These are phyloP conservation scores for Tylopilus cervinicoccineus DNA, from an alignment of 768 basidiomycete genomes.

Conservation along the genomic window DNA sequence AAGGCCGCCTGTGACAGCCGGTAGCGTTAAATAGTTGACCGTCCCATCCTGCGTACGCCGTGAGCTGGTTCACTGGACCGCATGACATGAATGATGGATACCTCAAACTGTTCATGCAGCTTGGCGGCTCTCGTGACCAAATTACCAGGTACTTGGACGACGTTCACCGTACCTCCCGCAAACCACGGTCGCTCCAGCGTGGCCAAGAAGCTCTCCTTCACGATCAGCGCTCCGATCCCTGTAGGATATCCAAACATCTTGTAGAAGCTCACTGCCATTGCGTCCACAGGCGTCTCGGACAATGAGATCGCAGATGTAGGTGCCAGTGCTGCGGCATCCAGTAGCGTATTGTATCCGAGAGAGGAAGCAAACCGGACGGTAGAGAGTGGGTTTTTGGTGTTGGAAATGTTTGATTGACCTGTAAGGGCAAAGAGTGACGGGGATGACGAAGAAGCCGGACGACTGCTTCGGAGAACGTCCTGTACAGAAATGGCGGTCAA, in stretches of 20 bases:
- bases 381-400: conserved; percentile 65
- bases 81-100: too few species aligned
- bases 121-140: conserved; percentile 58
- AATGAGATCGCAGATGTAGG: conserved; percentile 69
- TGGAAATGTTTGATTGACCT: conserved; percentile 80
- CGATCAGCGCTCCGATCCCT: conserved; percentile 75
- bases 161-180: conserved; percentile 75
- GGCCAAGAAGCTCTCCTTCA: conserved; percentile 63
- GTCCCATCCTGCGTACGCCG: conserved; percentile 64
- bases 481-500: conserved; percentile 24
- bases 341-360: conserved; percentile 68
- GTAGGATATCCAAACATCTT: conserved; percentile 91
- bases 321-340: conserved; percentile 80
- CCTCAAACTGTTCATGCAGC: conserved; percentile 76
- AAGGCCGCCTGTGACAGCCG: conserved; percentile 73
- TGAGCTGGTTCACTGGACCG: conserved; percentile 12
- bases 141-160: conserved; percentile 77
- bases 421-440: conserved; percentile 73
- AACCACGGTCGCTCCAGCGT: conserved; percentile 76
- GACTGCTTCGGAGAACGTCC: conserved; percentile 50
- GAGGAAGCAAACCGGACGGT: conserved; percentile 60
- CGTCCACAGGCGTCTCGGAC: conserved; percentile 65
- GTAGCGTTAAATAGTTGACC: conserved; percentile 73
- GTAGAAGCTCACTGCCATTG: conserved; percentile 81
- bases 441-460: conserved; percentile 33